Conservation (phyloP, 306 rosid species). For the Clitoria ternatea region DNA sequence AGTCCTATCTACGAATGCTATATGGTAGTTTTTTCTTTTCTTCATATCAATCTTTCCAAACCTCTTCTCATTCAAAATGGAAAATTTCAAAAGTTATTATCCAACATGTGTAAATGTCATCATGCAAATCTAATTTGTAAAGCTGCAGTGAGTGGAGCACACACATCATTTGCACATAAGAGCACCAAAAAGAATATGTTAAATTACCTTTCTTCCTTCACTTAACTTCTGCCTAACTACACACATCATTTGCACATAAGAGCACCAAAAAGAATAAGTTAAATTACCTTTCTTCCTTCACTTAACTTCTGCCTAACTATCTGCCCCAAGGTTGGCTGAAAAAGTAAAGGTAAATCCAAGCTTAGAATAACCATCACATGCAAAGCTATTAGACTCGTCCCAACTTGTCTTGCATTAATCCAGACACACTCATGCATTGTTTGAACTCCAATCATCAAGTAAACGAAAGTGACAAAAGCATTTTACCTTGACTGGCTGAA, state of each 20-base stretch:
- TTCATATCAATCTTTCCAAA: neutral
- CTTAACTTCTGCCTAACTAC: conserved; percentile 79
- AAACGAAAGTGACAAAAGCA: neutral
- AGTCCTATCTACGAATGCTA: too few relatives aligned
- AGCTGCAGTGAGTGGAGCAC: neutral
- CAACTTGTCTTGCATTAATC: neutral
- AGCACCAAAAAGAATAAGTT: conserved; percentile 1
- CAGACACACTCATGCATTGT: neutral
- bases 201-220: conserved; percentile 48
- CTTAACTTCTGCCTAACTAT: conserved; percentile 86
- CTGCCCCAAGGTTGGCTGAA: conserved; percentile 91
- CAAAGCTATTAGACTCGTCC: conserved; percentile 14
- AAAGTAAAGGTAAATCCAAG: conserved; percentile 20
- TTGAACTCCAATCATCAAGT: conserved; percentile 2
- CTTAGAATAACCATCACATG: conserved; percentile 16
- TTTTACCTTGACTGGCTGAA: conserved; percentile 68
- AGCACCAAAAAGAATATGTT: neutral
- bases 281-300: conserved; percentile 91
- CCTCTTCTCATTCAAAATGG: neutral
- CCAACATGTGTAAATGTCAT: neutral
- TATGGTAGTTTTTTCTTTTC: too few relatives aligned
- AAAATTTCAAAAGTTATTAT: neutral
- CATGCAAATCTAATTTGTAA: neutral
- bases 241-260: neutral
- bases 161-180: neutral